These are phyloP conservation scores for Blepharisma undulans DNA, from an alignment of 169 alveolate species.

Conservation along the genomic window DNA sequence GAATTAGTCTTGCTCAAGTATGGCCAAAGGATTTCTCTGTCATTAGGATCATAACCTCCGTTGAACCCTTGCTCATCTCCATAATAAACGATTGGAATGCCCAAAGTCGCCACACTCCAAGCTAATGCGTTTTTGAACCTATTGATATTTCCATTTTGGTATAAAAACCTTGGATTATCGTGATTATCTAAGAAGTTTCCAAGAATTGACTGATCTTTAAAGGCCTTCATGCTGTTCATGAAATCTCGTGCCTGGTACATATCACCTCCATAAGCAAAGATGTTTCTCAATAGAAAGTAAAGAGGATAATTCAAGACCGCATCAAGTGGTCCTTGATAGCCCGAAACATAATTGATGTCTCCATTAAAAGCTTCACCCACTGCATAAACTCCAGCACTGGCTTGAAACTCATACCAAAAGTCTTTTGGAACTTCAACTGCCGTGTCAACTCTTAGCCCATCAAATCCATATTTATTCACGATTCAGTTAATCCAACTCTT, in stretches of 20 bases:
- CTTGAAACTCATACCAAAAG: conserved; percentile 78
- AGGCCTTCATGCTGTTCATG: conserved; percentile 21
- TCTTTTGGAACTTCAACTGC: conserved; percentile 82
- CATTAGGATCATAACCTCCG: conserved; percentile 69
- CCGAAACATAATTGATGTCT: conserved; percentile 59
- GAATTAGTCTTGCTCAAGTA: conserved; percentile 18
- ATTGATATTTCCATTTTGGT: conserved; percentile 6
- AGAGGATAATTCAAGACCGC: conserved; percentile 84
- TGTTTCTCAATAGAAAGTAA: conserved; percentile 71
- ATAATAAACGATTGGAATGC: conserved; percentile 70
- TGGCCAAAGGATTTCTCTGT: conserved; percentile 65
- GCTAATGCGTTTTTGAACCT: conserved; percentile 51
- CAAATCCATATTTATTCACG: conserved; percentile 71
- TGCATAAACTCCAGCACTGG: conserved; percentile 75
- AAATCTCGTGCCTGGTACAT: conserved; percentile 41
- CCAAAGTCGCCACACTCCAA: conserved; percentile 44
- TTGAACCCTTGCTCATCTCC: conserved; percentile 67
- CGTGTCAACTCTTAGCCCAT: conserved; percentile 88
- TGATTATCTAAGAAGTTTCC: conserved; percentile 86
- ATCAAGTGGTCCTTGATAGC: conserved; percentile 69
- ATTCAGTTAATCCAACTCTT: conserved; percentile 69
- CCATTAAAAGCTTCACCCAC: conserved; percentile 84
- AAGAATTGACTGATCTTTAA: conserved; percentile 60
- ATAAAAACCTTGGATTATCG: conserved; percentile 83
- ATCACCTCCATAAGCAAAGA: conserved; percentile 55